phyloP scores from a whole-genome alignment of 306 rosid genomes.

The Cercis canadensis region DNA sequence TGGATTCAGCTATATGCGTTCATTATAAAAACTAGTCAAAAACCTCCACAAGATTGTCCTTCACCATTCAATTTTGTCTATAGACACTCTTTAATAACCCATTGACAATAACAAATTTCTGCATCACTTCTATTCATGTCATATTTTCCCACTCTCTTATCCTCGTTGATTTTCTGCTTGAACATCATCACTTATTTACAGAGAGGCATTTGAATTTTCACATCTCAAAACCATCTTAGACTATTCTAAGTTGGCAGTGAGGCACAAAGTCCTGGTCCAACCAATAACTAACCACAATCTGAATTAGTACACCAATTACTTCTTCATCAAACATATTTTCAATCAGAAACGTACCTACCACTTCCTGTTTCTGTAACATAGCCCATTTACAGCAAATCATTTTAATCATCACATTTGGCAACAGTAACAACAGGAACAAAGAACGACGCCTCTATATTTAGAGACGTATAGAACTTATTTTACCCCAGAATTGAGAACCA shows the following conservation, averaged over 20 bases:
- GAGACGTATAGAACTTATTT: neutral
- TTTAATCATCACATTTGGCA: neutral
- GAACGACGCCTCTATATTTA: too few relatives aligned
- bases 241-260: neutral
- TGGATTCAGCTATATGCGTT: too few relatives aligned
- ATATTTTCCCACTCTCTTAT: too few relatives aligned
- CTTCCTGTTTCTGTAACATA: neutral
- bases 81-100: too few relatives aligned
- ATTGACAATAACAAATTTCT: too few relatives aligned
- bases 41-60: too few relatives aligned
- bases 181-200: too few relatives aligned
- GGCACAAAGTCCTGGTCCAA: neutral
- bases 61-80: too few relatives aligned
- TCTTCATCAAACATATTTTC: neutral
- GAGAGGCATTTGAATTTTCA: too few relatives aligned
- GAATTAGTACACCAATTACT: neutral
- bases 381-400: neutral
- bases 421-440: neutral
- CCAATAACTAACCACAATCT: neutral
- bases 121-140: too few relatives aligned
- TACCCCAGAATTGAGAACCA: slow-evolving; percentile 6
- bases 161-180: too few relatives aligned
- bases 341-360: neutral
- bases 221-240: neutral
- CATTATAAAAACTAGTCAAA: too few relatives aligned